These are phyloP conservation scores for Ambrosia trifida DNA, from an alignment of 129 eudicot genomes.

Conservation along the genomic window DNA sequence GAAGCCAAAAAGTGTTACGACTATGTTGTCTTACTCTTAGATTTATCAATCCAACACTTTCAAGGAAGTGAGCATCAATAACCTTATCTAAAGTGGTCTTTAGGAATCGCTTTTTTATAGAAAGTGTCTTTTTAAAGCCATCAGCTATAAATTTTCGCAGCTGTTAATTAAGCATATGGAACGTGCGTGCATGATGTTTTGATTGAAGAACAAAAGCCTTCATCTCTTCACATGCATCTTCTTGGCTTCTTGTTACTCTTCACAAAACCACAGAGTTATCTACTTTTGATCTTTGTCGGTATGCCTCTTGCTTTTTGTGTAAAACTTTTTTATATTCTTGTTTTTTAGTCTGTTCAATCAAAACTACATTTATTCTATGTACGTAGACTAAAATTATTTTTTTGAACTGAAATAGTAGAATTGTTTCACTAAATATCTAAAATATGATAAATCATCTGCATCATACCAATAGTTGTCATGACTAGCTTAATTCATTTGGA, in stretches of 20 bases:
- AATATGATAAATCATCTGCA: no score
- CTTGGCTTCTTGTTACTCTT: constrained; percentile 24
- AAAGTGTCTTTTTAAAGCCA: constrained; percentile 18
- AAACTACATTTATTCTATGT: not conserved
- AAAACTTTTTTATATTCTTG: not conserved
- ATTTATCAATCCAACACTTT: constrained; percentile 11
- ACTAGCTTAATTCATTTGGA: no score
- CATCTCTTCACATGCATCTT: constrained; percentile 33
- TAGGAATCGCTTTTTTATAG: constrained; percentile 21
- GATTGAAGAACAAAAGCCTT: not conserved
- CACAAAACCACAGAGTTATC: constrained; percentile 15
- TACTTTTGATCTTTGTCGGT: constrained; percentile 20
- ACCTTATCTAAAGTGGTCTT: constrained; percentile 14
- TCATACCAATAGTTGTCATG: no score
- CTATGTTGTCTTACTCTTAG: constrained; percentile 26
- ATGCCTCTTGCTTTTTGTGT: constrained; percentile 23
- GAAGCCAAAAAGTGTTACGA: constrained; percentile 17
- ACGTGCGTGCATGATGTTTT: constrained; percentile 13
- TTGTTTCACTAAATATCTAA: no score
- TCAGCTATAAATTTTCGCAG: not conserved
- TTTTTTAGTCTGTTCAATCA: constrained; percentile 6
- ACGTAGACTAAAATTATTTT: not conserved
- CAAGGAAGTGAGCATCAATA: not conserved
- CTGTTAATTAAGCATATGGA: not conserved
- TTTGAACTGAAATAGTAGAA: no score